These are phyloP conservation scores for Zea luxurians DNA, from an alignment of 176 grass and related monocot genomes.

Conservation along the genomic window DNA sequence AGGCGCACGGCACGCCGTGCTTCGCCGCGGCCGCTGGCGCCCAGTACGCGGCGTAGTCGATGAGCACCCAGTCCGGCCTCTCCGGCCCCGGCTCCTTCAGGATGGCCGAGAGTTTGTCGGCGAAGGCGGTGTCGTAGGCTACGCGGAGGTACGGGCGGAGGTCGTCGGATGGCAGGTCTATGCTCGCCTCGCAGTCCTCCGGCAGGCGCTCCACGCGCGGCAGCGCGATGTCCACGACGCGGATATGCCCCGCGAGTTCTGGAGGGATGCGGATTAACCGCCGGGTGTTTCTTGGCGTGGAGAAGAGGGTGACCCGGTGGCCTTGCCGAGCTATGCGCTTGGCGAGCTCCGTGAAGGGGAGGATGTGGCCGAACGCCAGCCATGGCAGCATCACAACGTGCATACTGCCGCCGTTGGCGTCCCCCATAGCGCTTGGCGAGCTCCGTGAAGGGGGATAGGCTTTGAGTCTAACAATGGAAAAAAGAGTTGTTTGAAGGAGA, in stretches of 20 bases:
- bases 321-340: constrained; percentile 45
- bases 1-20: constrained; percentile 37
- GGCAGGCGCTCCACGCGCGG: constrained; percentile 16
- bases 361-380: constrained; percentile 71
- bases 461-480: neutral
- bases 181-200: constrained; percentile 25
- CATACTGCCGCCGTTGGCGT: constrained; percentile 5
- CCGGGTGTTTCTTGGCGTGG: constrained; percentile 20
- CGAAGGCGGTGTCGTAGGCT: constrained; percentile 17
- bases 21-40: constrained; percentile 23
- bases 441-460: neutral
- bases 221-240: constrained; percentile 17
- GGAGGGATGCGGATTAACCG: constrained; percentile 23
- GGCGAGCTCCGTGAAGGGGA: constrained; percentile 58
- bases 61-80: constrained; percentile 51
- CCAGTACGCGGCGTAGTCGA: constrained; percentile 56
- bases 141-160: constrained; percentile 25
- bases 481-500: constrained; percentile 10
- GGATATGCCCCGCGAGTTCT: neutral
- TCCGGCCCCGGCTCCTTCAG: neutral
- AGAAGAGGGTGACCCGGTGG: constrained; percentile 24
- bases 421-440: neutral
- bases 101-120: neutral
- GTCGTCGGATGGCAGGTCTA: constrained; percentile 25
- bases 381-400: constrained; percentile 72